These are phyloP conservation scores for Zygnema cylindricum DNA, from an alignment of 139 green algal species.

Conservation along the genomic window DNA sequence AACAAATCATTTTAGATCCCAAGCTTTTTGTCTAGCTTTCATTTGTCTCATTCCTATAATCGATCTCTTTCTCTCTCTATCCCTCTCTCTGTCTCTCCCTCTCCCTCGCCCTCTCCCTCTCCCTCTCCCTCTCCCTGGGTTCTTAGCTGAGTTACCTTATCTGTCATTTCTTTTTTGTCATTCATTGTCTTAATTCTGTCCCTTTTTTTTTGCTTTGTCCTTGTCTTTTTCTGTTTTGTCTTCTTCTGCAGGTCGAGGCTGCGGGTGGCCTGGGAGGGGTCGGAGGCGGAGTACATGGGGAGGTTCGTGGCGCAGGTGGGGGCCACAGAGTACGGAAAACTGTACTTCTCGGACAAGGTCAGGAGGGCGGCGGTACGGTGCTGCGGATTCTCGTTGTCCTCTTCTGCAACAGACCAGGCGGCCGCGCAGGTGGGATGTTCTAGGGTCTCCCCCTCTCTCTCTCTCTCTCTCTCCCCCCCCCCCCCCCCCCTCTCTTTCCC, in stretches of 20 bases:
- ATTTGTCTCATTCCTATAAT: no score
- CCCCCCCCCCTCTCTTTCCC: no score
- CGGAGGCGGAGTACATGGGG: background rate
- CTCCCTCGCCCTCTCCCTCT: no score
- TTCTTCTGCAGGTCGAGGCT: background rate
- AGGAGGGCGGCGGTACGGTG: background rate
- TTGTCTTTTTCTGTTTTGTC: background rate
- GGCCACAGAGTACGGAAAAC: background rate
- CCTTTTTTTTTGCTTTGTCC: background rate
- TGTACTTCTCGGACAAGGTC: background rate
- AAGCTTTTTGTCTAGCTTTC: background rate
- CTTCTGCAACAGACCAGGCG: background rate
- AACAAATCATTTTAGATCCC: background rate
- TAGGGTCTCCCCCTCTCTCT: no score
- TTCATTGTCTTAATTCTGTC: background rate
- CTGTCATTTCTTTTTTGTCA: no score
- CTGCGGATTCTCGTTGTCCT: background rate
- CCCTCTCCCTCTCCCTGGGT: background rate
- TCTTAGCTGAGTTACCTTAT: no score
- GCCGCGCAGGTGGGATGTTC: background rate
- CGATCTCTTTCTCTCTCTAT: no score
- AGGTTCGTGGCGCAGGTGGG: background rate
- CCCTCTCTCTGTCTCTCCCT: no score
- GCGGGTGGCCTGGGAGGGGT: background rate
- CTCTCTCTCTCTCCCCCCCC: no score